Base-by-base conservation (phyloP, 2,329 filamentous ascomycete species). In the Zopfia rhizophila region DNA sequence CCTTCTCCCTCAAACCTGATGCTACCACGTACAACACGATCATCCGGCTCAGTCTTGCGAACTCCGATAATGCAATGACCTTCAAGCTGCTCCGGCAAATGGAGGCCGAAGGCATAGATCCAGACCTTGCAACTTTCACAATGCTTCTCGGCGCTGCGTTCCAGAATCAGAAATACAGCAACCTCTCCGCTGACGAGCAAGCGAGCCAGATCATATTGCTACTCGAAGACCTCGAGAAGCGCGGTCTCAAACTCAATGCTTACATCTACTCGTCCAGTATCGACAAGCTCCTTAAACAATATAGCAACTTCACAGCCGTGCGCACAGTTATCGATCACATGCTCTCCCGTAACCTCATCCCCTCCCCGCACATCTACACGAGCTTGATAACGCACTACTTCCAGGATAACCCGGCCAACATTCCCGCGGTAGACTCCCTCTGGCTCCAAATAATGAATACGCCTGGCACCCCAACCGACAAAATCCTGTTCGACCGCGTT, bases 331-430 rank as follows among this genome's bases (percentile, higher is more conserved):
- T 91, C 30, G 70, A 75, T 1, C 82, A 87, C 66, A 88, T 94
- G 79, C 72, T 74, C 38, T 56, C 61, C 5, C 72, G 76, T 17
- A 79, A 80, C 14, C 61, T 87, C 30, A 65, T 78, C 35, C 78
- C 84, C 2, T 82, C 82, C 3, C 70, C 83, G 1, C 81, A 90
- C 57, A 88, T 91, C 61, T 89, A 89, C 74, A 92, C 89, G 17
- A 88, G 87, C 60, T 80, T 94, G 14, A 75, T 89, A 32, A 82
- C 86, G 32, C 78, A 88, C 63, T 87, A 86, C 64, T 87, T 92
- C 63, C 61, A 75, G 7, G 78, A 77, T 38, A 51, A 72, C 1
- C 82, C 83, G 2, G 84, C 86, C 0, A 78, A 88, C 55, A 72
- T 89, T 21, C 68, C 72, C 2, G 81, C 82, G 11, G 79, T 90